A percentile compares a stretch with the other conserved stretches of the same genome.
Conservation (phyloP, 805 yeast genomes). For the Saturnispora hagleri region DNA sequence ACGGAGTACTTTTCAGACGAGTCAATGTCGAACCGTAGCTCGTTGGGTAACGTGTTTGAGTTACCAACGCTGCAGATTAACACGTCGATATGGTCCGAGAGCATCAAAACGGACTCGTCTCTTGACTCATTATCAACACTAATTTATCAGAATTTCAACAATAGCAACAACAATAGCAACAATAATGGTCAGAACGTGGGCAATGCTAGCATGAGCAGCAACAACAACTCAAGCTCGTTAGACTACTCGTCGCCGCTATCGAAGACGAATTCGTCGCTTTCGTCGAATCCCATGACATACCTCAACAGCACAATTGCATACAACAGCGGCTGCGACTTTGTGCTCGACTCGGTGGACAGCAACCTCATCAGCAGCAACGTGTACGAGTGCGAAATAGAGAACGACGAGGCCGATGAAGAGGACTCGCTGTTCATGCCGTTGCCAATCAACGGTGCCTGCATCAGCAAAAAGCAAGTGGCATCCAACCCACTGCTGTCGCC, state of each 20-base stretch:
- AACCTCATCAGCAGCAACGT: neutral
- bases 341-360: neutral
- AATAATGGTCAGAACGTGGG: neutral
- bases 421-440: neutral
- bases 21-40: constrained; percentile 10
- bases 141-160: neutral
- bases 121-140: neutral
- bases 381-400: neutral
- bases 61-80: neutral
- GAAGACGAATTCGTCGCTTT: neutral
- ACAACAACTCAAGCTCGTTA: neutral
- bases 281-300: neutral
- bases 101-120: neutral
- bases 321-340: neutral
- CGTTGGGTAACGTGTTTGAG: constrained; percentile 10
- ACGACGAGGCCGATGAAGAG: neutral
- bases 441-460: neutral
- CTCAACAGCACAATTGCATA: neutral
- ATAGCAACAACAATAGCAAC: neutral
- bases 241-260: neutral
- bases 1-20: constrained; percentile 7
- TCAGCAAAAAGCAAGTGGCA: neutral
- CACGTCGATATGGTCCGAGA: neutral
- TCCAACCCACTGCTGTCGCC: neutral
- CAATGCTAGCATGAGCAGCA: neutral